A percentile compares a stretch with the other conserved stretches of the same genome.
Conservation (phyloP, 441 rosid species). For the Flueggea neowawraea region DNA sequence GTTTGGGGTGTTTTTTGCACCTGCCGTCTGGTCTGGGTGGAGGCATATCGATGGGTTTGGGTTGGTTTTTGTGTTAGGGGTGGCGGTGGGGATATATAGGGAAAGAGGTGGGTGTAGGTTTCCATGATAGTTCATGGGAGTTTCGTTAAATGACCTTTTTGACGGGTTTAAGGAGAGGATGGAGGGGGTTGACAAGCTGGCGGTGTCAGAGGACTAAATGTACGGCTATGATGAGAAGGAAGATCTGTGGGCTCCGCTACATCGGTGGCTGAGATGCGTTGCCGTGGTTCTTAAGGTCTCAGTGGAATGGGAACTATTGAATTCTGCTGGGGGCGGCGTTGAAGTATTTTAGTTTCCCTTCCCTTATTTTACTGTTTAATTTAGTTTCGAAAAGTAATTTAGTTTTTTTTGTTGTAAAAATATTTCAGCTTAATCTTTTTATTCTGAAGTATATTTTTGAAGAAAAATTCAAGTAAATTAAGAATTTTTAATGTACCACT, state of each 20-base stretch:
- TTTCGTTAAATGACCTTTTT: constrained; percentile 20
- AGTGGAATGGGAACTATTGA: constrained; percentile 9
- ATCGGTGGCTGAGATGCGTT: constrained; percentile 29
- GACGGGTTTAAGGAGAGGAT: constrained; percentile 15
- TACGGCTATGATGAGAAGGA: constrained; percentile 18
- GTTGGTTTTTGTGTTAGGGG: not conserved
- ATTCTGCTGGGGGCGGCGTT: constrained; percentile 30
- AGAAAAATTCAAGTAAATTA: no score
- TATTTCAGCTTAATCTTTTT: no score
- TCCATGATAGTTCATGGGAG: constrained; percentile 43
- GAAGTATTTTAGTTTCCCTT: not conserved
- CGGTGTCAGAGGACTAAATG: constrained; percentile 2
- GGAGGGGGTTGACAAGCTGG: constrained; percentile 15
- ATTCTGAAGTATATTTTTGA: no score
- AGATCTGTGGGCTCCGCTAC: constrained; percentile 15
- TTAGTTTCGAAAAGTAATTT: no score
- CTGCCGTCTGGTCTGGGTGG: not conserved
- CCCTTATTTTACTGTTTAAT: no score
- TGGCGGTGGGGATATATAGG: not conserved
- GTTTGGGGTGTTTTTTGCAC: constrained; percentile 70
- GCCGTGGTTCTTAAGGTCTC: not conserved
- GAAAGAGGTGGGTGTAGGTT: constrained; percentile 4
- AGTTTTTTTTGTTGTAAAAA: no score
- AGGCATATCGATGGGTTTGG: not conserved
- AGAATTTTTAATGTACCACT: no score